Base-by-base conservation (phyloP, 495 filamentous ascomycete genomes). In the Evernia prunastri region DNA sequence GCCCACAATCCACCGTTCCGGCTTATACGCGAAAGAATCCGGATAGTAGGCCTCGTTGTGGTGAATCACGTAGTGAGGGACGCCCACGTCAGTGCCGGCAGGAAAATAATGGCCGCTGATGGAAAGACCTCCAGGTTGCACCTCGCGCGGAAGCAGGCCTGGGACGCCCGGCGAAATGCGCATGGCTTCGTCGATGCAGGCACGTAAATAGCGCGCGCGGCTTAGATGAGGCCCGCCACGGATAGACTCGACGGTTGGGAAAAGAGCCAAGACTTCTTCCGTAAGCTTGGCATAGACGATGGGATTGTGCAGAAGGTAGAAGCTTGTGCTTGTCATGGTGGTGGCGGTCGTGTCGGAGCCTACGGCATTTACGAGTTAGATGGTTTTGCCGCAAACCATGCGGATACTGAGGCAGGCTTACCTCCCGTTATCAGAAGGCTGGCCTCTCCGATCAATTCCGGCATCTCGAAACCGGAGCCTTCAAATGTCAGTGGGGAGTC, bases 181-280 rank as follows among this genome's bases (percentile, higher is more conserved):
- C 73, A 89, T 77, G 0, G 84, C 76, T 66, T 90, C 88, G 65
- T 88, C 81, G 54, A 87, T 76, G 64, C 84, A 86, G 12, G 84
- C 85, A 51, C 80, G 78, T 3, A 87, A 74, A 61, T 83, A 88
- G 39, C 84, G 82, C n/a, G n/a, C n/a, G n/a, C n/a, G n/a, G n/a
- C n/a, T n/a, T n/a, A n/a, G n/a, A n/a, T n/a, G n/a, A n/a, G n/a
- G n/a, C n/a, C n/a, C n/a, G n/a, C n/a, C n/a, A n/a, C n/a, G n/a
- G n/a, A n/a, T n/a, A n/a, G n/a, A n/a, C n/a, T n/a, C n/a, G n/a
- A n/a, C n/a, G n/a, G n/a, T n/a, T n/a, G n/a, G n/a, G n/a, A n/a
- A n/a, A n/a, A n/a, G n/a, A n/a, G n/a, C n/a, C n/a, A n/a, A n/a
- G 45, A 89, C 74, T 68, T 89, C 86, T 3, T 73, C 58, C 33